Evolutionary conservation across 1,139 yeast genomes (phyloP).

Genomic region (Scheffersomyces parashehatae): DNA sequence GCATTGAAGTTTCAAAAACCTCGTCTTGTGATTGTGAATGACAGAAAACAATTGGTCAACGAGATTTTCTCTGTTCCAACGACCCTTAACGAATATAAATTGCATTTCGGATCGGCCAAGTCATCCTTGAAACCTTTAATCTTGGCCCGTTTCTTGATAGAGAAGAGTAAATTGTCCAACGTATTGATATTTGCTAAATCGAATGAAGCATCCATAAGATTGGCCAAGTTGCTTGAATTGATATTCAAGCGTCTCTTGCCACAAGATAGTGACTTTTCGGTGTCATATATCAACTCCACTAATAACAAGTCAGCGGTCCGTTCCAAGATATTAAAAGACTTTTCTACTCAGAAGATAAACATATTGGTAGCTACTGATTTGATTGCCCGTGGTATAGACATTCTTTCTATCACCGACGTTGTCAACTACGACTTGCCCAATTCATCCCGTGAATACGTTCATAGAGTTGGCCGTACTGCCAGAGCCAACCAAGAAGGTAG

Average conservation of each 20-base stretch:
- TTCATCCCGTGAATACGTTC: conserved; percentile 89
- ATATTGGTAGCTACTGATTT: conserved; percentile 86
- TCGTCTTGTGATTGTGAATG: conserved; percentile 69
- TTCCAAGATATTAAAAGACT: conserved; percentile 52
- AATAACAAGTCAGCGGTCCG: conserved; percentile 47
- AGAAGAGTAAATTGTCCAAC: conserved; percentile 30
- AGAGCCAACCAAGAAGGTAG: conserved; percentile 81
- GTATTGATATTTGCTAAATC: conserved; percentile 77
- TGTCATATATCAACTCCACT: conserved; percentile 43
- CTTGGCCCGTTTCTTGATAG: conserved; percentile 55
- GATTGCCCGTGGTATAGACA: conserved; percentile 92
- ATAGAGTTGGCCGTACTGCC: conserved; percentile 95
- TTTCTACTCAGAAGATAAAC: conserved; percentile 49
- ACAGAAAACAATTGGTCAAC: conserved; percentile 47
- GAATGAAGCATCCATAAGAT: conserved; percentile 80
- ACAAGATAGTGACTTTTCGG: conserved; percentile 8
- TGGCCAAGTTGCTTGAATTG: conserved; percentile 59
- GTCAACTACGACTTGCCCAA: conserved; percentile 89
- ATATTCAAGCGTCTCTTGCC: conserved; percentile 33
- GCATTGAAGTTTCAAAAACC: conserved; percentile 69
- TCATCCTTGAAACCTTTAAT: conserved; percentile 73
- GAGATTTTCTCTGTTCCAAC: conserved; percentile 60
- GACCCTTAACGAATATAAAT: conserved; percentile 50
- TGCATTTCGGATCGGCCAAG: conserved; percentile 56
- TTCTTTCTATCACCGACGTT: conserved; percentile 69